These are phyloP conservation scores for Cutaneotrichosporon daszewskae DNA, from an alignment of 1,284 basidiomycete species.

Conservation along the genomic window DNA sequence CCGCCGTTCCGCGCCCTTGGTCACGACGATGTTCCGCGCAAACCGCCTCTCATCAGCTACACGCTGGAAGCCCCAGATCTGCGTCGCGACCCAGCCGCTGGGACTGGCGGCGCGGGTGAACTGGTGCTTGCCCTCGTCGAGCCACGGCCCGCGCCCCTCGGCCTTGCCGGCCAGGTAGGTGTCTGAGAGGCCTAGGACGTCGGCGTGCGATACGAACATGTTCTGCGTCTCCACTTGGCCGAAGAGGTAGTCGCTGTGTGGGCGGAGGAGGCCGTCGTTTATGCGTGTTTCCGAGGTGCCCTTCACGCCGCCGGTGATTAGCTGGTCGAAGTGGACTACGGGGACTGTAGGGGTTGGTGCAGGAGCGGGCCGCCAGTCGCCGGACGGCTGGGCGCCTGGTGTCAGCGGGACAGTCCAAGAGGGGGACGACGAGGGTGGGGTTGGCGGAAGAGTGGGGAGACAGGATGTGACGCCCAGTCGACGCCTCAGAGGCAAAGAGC, in stretches of 20 bases:
- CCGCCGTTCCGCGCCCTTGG: constrained; percentile 1
- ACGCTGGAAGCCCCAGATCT: constrained; percentile 11
- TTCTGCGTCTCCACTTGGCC: constrained; percentile 3
- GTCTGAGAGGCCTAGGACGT: constrained; percentile 3
- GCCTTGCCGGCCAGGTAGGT: constrained; percentile 6
- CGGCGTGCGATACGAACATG: not conserved
- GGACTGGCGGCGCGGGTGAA: constrained; percentile 1
- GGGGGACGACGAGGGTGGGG: too few relatives aligned
- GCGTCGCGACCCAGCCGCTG: constrained; percentile 5
- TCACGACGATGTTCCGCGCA: constrained; percentile 6
- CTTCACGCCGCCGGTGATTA: constrained; percentile 7
- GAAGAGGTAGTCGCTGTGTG: constrained; percentile 8
- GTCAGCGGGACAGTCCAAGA: not conserved
- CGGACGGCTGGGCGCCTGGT: constrained; percentile 2
- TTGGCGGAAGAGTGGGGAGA: too few relatives aligned
- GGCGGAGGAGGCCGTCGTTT: constrained; percentile 5
- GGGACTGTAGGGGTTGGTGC: not conserved
- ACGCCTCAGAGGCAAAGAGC: too few relatives aligned
- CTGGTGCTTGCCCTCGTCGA: constrained; percentile 3
- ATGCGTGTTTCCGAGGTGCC: constrained; percentile 6
- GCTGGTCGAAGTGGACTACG: constrained; percentile 6
- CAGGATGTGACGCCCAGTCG: too few relatives aligned
- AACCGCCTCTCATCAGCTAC: constrained; percentile 3
- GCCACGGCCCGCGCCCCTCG: constrained; percentile 3
- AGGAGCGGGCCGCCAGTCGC: not conserved